These are phyloP conservation scores for Neopestalotiopsis sp. DNA, from an alignment of 2,329 filamentous ascomycete species.

Conservation along the genomic window DNA sequence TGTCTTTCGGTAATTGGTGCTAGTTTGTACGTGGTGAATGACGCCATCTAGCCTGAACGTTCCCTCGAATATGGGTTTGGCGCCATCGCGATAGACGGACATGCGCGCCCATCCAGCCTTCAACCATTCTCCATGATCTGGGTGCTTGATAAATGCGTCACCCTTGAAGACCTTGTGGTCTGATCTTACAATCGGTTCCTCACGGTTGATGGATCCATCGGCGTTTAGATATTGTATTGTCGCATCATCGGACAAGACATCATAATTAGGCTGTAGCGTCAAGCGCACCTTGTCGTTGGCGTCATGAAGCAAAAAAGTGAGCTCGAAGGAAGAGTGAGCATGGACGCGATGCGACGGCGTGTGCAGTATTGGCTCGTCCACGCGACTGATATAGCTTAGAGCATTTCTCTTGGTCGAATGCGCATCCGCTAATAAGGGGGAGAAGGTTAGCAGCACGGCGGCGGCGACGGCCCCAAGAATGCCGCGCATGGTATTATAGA, in stretches of 20 bases:
- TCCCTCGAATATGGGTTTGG: slow-evolving; percentile 83
- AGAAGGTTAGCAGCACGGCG: slow-evolving; percentile 34
- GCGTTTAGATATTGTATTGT: slow-evolving; percentile 72
- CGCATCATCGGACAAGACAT: slow-evolving; percentile 80
- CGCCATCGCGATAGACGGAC: slow-evolving; percentile 76
- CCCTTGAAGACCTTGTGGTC: slow-evolving; percentile 88
- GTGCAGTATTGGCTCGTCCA: slow-evolving; percentile 78
- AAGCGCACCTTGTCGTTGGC: slow-evolving; percentile 75
- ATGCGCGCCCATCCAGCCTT: slow-evolving; percentile 88
- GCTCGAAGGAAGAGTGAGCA: slow-evolving; percentile 81
- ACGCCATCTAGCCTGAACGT: slow-evolving; percentile 82
- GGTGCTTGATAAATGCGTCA: slow-evolving; percentile 70
- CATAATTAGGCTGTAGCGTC: slow-evolving; percentile 85
- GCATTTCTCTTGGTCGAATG: slow-evolving; percentile 79
- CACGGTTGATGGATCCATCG: slow-evolving; percentile 70
- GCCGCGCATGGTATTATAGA: slow-evolving; percentile 34
- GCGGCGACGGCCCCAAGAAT: slow-evolving; percentile 32
- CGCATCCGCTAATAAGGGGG: slow-evolving; percentile 48
- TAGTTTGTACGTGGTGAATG: slow-evolving; percentile 85
- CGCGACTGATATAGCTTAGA: slow-evolving; percentile 71
- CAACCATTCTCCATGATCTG: slow-evolving; percentile 69
- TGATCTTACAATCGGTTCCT: slow-evolving; percentile 73
- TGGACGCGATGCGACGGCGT: slow-evolving; percentile 81
- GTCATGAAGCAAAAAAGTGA: slow-evolving; percentile 77
- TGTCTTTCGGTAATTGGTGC: slow-evolving; percentile 74